Evolutionary conservation across 2,329 filamentous ascomycete genomes (phyloP).

Genomic region (Nemania sp.): DNA sequence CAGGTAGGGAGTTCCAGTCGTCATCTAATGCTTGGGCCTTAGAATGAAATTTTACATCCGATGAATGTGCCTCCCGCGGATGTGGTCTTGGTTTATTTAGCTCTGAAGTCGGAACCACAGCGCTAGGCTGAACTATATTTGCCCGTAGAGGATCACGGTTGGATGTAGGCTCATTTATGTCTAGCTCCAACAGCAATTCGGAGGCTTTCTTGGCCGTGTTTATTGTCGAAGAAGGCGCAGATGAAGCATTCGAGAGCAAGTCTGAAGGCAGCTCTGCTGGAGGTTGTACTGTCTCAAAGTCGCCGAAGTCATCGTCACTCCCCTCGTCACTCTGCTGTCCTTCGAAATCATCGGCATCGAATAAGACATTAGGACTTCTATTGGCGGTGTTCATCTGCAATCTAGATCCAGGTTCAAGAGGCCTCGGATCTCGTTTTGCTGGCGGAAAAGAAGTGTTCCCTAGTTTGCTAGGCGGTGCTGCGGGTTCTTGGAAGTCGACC

Average conservation of each 20-base stretch:
- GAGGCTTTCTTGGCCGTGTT: slow-evolving; percentile 35
- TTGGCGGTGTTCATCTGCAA: slow-evolving; percentile 23
- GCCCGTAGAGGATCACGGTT: slow-evolving; percentile 55
- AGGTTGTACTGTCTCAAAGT: slow-evolving; percentile 56
- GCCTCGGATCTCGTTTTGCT: slow-evolving; percentile 7
- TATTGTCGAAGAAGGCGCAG: slow-evolving; percentile 34
- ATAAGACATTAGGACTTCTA: slow-evolving; percentile 60
- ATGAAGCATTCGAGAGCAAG: slow-evolving; percentile 45
- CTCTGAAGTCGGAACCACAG: slow-evolving; percentile 39
- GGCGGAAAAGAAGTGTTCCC: slow-evolving; percentile 13
- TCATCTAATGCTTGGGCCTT: slow-evolving; percentile 40
- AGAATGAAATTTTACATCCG: slow-evolving; percentile 32
- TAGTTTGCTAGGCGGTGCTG: slow-evolving; percentile 15
- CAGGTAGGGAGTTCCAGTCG: slow-evolving; percentile 57
- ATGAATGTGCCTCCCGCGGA: slow-evolving; percentile 53
- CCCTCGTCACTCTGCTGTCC: slow-evolving; percentile 44
- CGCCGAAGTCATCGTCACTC: slow-evolving; percentile 61
- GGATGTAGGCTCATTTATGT: slow-evolving; percentile 44
- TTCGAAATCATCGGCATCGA: slow-evolving; percentile 64
- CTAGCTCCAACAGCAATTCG: slow-evolving; percentile 42
- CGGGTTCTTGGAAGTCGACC: slow-evolving; percentile 41
- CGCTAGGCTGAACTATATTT: slow-evolving; percentile 55
- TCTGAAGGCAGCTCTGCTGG: slow-evolving; percentile 38
- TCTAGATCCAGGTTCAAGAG: slow-evolving; percentile 22
- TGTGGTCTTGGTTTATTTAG: slow-evolving; percentile 41